Conservation (phyloP, 2,329 filamentous ascomycete genomes). For the Phaeophleospora eucalypticola region DNA sequence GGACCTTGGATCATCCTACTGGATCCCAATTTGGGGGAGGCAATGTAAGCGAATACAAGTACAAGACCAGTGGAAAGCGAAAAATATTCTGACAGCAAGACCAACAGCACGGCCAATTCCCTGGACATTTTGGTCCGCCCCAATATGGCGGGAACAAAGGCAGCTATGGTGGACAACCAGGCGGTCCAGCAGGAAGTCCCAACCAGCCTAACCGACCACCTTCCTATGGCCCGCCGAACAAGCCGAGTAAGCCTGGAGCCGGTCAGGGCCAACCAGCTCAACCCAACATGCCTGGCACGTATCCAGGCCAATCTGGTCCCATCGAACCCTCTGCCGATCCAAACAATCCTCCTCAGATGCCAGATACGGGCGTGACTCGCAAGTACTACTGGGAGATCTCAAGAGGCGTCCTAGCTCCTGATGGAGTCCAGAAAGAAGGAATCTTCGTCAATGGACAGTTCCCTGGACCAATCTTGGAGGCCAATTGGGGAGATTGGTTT, state of each 20-base stretch:
- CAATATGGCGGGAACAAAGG: neutral
- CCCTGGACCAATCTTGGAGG: slow-evolving; percentile 45
- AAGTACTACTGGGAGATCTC: slow-evolving; percentile 6
- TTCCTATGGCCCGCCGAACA: neutral
- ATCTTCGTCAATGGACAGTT: slow-evolving; percentile 41
- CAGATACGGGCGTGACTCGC: slow-evolving; percentile 6
- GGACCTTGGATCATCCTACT: neutral
- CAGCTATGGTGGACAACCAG: neutral
- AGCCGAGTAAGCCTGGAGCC: neutral
- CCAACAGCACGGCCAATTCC: neutral
- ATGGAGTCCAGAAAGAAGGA: slow-evolving; percentile 34
- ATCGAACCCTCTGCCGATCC: slow-evolving; percentile 15
- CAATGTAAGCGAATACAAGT: no score
- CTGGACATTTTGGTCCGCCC: neutral
- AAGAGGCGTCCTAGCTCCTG: slow-evolving; percentile 39
- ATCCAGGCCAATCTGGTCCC: neutral
- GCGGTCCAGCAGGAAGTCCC: neutral
- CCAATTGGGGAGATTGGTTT: slow-evolving; percentile 43
- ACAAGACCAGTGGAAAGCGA: no score
- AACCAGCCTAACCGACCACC: neutral
- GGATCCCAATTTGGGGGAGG: neutral
- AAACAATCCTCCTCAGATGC: slow-evolving; percentile 20
- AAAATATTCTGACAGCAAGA: no score
- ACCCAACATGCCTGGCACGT: neutral
- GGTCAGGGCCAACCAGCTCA: neutral